phyloP scores from a whole-genome alignment of 257 asterid species.

The Solanum tacnaense region DNA sequence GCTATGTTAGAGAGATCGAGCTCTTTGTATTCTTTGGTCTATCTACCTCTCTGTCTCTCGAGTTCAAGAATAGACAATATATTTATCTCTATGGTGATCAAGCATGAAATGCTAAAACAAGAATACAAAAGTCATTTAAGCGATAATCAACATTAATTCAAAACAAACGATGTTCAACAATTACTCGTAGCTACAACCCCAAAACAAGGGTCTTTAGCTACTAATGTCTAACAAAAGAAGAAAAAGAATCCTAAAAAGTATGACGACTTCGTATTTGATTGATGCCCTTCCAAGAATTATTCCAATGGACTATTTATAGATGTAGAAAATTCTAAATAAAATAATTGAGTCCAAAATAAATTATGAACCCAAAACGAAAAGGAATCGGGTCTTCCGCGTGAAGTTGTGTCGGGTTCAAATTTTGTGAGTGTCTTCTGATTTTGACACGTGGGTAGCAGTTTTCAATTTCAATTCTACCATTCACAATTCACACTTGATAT shows the following conservation, averaged over 20 bases:
- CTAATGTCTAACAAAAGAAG: neutral
- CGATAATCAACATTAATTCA: neutral
- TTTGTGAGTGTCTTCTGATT: neutral
- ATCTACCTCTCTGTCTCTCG: neutral
- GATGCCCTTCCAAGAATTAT: neutral
- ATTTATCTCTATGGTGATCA: neutral
- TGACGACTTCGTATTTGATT: neutral
- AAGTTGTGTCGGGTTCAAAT: neutral
- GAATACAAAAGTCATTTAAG: neutral
- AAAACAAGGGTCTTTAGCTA: neutral
- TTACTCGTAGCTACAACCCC: neutral
- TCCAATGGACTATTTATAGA: neutral
- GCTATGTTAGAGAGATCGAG: neutral
- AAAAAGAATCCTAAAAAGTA: neutral
- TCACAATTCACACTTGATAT: neutral
- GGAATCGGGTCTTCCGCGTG: neutral
- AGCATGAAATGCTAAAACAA: neutral
- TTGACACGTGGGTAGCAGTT: neutral
- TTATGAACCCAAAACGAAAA: neutral
- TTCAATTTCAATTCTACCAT: neutral
- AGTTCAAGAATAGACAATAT: neutral
- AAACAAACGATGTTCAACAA: neutral
- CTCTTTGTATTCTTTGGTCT: neutral
- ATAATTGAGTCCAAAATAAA: neutral
- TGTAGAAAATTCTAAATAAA: neutral